Conservation (phyloP, 345 rosid genomes). For the Noccaea caerulescens region DNA sequence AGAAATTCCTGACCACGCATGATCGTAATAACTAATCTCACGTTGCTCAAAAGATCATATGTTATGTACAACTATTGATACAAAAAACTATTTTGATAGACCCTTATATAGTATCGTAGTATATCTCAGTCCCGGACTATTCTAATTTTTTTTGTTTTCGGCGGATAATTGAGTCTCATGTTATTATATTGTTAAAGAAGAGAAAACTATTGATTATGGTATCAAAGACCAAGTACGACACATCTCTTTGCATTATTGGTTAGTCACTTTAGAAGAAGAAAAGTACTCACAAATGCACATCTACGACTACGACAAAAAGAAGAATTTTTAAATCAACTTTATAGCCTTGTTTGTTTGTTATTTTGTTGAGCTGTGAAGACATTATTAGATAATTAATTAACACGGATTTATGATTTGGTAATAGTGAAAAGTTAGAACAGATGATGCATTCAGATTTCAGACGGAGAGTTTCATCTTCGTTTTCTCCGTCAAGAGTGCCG, state of each 20-base stretch:
- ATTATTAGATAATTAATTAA: background rate
- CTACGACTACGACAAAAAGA: background rate
- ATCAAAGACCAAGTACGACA: slow-evolving; percentile 7
- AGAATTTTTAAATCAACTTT: background rate
- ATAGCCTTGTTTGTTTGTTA: background rate
- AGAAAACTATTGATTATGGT: slow-evolving; percentile 3
- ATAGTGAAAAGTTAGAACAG: background rate
- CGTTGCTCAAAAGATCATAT: too few species aligned
- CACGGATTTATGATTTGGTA: background rate
- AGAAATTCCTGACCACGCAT: too few species aligned
- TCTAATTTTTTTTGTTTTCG: background rate
- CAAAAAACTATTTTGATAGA: too few species aligned
- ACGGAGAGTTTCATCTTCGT: background rate
- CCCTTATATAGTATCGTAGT: too few species aligned
- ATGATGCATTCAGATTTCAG: background rate
- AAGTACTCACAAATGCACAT: background rate
- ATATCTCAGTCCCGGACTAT: too few species aligned
- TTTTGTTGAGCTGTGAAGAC: background rate
- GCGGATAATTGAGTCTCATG: slow-evolving; percentile 13
- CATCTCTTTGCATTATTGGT: slow-evolving; percentile 28
- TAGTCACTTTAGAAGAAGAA: background rate
- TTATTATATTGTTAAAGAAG: background rate
- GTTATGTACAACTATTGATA: too few species aligned
- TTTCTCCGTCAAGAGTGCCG: background rate
- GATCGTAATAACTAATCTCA: too few species aligned